A percentile compares a stretch with the other conserved stretches of the same genome.
These are phyloP conservation scores for Cerioporus squamosus DNA, from an alignment of 1,284 basidiomycete genomes.

Conservation along the genomic window DNA sequence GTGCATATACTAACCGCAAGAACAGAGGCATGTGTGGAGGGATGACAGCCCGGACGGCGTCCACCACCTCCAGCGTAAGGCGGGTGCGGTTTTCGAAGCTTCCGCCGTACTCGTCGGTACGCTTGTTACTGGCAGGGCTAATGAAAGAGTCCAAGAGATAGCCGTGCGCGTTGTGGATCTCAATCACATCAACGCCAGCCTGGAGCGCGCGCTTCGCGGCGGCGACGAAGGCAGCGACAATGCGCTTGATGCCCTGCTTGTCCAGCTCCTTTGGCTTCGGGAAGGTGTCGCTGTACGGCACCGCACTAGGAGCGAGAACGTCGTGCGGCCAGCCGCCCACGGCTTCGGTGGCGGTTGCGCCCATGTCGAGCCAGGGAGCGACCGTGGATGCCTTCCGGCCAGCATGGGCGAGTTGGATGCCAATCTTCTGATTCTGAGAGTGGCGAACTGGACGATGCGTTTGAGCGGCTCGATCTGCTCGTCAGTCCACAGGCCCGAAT, in stretches of 20 bases:
- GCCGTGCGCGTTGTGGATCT: constrained; percentile 61
- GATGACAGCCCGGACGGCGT: constrained; percentile 38
- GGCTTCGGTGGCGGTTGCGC: constrained; percentile 39
- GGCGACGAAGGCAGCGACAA: constrained; percentile 63
- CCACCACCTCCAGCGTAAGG: constrained; percentile 47
- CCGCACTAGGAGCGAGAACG: constrained; percentile 65
- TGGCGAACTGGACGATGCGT: constrained; percentile 73
- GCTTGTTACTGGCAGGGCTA: constrained; percentile 69
- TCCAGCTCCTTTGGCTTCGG: constrained; percentile 55
- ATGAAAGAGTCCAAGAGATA: constrained; percentile 60
- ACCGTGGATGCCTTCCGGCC: constrained; percentile 74
- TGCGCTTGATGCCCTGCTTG: constrained; percentile 53
- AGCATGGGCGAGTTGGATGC: constrained; percentile 81
- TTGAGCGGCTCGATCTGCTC: constrained; percentile 67
- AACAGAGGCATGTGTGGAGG: constrained; percentile 31
- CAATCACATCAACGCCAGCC: constrained; percentile 44
- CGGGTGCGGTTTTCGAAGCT: constrained; percentile 72
- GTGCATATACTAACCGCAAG: constrained; percentile 30
- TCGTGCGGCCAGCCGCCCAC: constrained; percentile 69
- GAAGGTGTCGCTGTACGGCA: constrained; percentile 34
- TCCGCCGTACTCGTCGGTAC: constrained; percentile 78
- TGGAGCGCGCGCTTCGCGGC: constrained; percentile 58
- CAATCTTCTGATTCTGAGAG: constrained; percentile 64
- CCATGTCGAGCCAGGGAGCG: constrained; percentile 60
- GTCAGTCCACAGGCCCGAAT: constrained; percentile 75